Evolutionary conservation across 768 basidiomycete species (phyloP).

Genomic region (Coprinellus micaceus): DNA sequence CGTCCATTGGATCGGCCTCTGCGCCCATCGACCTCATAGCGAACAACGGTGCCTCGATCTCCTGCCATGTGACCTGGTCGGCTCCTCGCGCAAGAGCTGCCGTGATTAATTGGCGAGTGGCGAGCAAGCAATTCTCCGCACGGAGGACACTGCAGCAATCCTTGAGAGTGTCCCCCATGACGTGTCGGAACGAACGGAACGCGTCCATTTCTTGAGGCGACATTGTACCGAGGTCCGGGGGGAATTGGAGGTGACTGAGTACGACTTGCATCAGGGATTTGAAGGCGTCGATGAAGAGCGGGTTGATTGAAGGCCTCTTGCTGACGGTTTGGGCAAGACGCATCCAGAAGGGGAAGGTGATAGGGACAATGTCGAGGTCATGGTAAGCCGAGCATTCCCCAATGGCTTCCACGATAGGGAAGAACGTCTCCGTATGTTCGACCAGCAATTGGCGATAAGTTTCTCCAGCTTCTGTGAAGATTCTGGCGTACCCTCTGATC

Average conservation of each 20-base stretch:
- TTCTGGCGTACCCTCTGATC: slow-evolving; percentile 83
- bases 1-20: slow-evolving; percentile 79
- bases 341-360: slow-evolving; percentile 99
- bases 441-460: slow-evolving; percentile 87
- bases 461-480: slow-evolving; percentile 97
- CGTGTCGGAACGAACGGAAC: slow-evolving; percentile 92
- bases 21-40: slow-evolving; percentile 98
- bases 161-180: slow-evolving; percentile 98
- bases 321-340: slow-evolving; percentile 87
- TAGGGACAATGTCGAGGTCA: slow-evolving; percentile 93
- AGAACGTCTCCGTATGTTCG: slow-evolving; percentile 88
- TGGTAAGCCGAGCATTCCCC: slow-evolving; percentile 88
- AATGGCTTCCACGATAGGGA: slow-evolving; percentile 93
- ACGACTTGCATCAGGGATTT: slow-evolving; percentile 79
- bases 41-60: slow-evolving; percentile 95
- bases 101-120: slow-evolving; percentile 79
- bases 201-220: slow-evolving; percentile 86
- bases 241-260: slow-evolving; percentile 89
- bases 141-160: slow-evolving; percentile 96
- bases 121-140: slow-evolving; percentile 75
- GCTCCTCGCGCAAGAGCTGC: slow-evolving; percentile 61
- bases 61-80: slow-evolving; percentile 79
- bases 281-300: slow-evolving; percentile 82
- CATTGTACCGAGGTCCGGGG: slow-evolving; percentile 60
- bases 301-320: slow-evolving; percentile 67